Percentiles rank a stretch among this genome's conserved stretches.
Evolutionary conservation across 176 grass and related monocot species (phyloP).

Genomic region (Aechmea fasciata): DNA sequence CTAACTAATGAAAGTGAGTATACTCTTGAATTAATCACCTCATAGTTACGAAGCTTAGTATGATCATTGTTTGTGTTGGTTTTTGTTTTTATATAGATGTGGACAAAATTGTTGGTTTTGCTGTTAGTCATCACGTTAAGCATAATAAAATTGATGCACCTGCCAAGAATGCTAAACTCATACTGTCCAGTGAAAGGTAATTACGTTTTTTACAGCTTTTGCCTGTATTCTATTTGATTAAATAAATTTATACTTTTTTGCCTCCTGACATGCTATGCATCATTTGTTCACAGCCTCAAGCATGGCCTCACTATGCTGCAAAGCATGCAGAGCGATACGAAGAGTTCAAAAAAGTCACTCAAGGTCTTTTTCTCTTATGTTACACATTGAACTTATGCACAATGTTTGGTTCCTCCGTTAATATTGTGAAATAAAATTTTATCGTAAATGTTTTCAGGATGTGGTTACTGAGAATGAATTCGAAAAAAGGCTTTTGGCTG

Average conservation of each 20-base stretch:
- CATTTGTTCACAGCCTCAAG: constrained; percentile 54
- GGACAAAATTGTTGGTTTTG: constrained; percentile 91
- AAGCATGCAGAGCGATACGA: constrained; percentile 85
- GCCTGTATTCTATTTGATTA: background rate
- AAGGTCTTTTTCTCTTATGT: constrained; percentile 40
- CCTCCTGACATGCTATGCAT: background rate
- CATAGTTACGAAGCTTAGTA: background rate
- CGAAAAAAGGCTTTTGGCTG: constrained; percentile 89
- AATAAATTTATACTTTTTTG: too few relatives aligned
- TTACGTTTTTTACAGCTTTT: background rate
- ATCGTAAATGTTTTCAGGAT: constrained; percentile 38
- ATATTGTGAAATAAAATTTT: background rate
- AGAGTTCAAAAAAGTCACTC: constrained; percentile 87
- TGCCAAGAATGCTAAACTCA: constrained; percentile 70
- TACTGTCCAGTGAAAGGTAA: constrained; percentile 60
- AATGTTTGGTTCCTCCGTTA: background rate
- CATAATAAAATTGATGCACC: constrained; percentile 40
- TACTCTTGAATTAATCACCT: background rate
- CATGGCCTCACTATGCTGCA: constrained; percentile 88
- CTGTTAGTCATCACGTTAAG: constrained; percentile 86
- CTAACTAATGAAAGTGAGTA: constrained; percentile 93
- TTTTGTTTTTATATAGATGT: constrained; percentile 49
- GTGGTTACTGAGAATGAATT: constrained; percentile 97
- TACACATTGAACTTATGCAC: background rate
- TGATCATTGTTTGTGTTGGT: background rate